Evolutionary conservation across 129 eudicot genomes (phyloP), one percentile per base, ranked within the genome.

Genomic region (Tagetes erecta): DNA sequence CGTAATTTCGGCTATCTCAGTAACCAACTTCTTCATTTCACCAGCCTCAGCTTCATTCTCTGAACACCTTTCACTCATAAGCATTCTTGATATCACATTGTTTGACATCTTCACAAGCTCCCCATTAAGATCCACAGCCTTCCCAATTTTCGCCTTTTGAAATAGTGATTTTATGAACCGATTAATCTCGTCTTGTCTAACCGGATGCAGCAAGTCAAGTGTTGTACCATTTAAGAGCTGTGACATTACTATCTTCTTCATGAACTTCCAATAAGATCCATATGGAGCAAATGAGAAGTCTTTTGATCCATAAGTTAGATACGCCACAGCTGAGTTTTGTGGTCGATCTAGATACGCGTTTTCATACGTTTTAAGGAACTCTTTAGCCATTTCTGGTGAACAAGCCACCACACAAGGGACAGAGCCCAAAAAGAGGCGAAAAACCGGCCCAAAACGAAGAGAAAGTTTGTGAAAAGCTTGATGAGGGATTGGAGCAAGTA

Each of bases 21-120:
- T 53, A 1, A 68, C 73, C 50, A 83, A 50, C 57, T 72, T 68
- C 65, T 62, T 71, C 47, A 84, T 55, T 34, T 65, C 76, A 8
- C 34, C 14, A 4, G 82, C 79, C 38, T 84, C 84, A 1, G 55
- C 30, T 0, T 45, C 64, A 8, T 62, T 76, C 2, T 50, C 72
- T 0, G 87, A 84, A 60, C 79, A 71, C n/a, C 84, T 46, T 31
- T 76, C 72, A 51, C 80, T 72, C 87, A 80, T 84, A 4, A 80
- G 44, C 82, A 84, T 65, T 53, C 87, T 80, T 3, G 82, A 80
- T 49, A 84, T 73, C 33, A 72, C 49, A n/a, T 84, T 84, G 45
- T 84, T 84, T 0, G 87, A 60, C 60, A 69, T 20, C 59, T 52
- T 73, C 76, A 76, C 38, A 9, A 80, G 39, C 82, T 76, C 82